A percentile compares a stretch with the other conserved stretches of the same genome.
These are phyloP conservation scores for Diaporthe helianthi DNA, from an alignment of 2,329 filamentous ascomycete species.

Conservation along the genomic window DNA sequence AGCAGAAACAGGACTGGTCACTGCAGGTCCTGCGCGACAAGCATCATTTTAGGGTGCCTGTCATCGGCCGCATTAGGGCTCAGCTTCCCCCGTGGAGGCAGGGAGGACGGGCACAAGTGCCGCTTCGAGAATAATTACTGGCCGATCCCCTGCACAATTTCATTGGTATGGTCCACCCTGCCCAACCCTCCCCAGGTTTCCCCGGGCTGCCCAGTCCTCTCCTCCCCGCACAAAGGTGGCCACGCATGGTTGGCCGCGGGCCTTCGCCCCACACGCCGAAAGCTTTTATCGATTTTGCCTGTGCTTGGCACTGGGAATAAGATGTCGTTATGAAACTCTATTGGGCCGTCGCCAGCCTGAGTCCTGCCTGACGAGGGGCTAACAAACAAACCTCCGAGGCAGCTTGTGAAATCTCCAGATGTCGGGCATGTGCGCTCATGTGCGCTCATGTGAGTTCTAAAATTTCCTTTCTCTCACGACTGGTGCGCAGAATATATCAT, in stretches of 20 bases:
- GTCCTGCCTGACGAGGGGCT: neutral
- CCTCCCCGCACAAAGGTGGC: constrained; percentile 1
- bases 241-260: neutral
- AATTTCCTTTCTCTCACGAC: neutral
- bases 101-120: constrained; percentile 2
- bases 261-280: neutral
- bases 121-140: constrained; percentile 23
- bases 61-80: constrained; percentile 12
- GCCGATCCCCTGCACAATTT: constrained; percentile 5
- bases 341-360: constrained; percentile 13
- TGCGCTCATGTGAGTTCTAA: no score
- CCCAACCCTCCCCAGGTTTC: neutral
- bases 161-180: neutral
- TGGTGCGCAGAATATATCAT: neutral
- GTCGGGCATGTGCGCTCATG: constrained; percentile 3
- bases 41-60: constrained; percentile 28
- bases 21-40: constrained; percentile 18
- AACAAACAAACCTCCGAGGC: constrained; percentile 30
- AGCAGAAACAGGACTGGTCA: neutral
- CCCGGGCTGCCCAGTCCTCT: no score
- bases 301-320: constrained; percentile 10
- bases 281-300: constrained; percentile 18
- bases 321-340: constrained; percentile 11
- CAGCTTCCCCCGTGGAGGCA: neutral
- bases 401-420: constrained; percentile 28